Base-by-base conservation (phyloP, 495 filamentous ascomycete genomes). In the Tuber calosporum region DNA sequence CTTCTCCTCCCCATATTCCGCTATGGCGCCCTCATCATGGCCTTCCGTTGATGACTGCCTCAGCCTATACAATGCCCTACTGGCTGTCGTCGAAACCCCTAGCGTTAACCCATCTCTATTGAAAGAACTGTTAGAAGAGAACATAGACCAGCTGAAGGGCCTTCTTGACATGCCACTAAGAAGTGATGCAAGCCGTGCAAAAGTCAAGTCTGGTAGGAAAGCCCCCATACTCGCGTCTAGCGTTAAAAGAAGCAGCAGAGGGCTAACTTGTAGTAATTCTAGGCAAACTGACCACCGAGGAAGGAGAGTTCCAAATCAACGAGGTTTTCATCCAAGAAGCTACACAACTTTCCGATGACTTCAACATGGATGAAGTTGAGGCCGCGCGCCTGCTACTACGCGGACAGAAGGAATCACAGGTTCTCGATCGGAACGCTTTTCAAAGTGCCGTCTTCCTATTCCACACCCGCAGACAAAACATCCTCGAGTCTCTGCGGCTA, bases 291-390 rank as follows among this genome's bases (percentile, higher is more conserved):
- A 87, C 83, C 26, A 80, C 95, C 73, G 86, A 87, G 76, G 90
- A 90, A 73, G 86, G 86, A 13, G 88, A 93, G 78, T 97, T 93
- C 81, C 78, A 86, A n/a, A 84, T 98, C 81, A 97, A 96, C 81
- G 85, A 90, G 58, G 89, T 94, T 78, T 98, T 98, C 82, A 87
- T 93, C 82, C 89, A 96, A 82, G 87, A 89, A 71, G 86, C 90
- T 43, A 85, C 94, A 26, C 86, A 91, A 80, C 83, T 98, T 48
- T 92, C 94, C 69, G 94, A 98, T 83, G 89, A 89, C 37, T 85
- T 97, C 70, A 88, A 96, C 77, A 85, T 99, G 39, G 94, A 99
- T 83, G 95, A 99, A 82, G 77, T 96, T 68, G 85, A 93, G 80
- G 90, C 96, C 34, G 92, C 93, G 9, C 82, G 85, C 67, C 84